phyloP scores from a whole-genome alignment of 208 protist genomes.

The Blastocrithidia nonstop region DNA sequence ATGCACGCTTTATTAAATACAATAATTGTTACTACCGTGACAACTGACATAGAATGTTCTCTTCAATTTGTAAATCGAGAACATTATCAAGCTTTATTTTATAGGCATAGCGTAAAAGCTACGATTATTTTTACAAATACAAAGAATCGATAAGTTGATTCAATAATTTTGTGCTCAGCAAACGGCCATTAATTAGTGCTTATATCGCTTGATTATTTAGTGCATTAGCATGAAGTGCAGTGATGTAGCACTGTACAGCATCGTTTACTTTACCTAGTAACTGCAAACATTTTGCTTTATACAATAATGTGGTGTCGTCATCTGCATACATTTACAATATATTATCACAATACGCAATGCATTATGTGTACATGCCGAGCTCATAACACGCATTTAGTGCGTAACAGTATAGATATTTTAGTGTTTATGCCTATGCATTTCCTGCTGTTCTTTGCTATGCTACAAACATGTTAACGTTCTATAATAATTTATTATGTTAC shows the following conservation, averaged over 20 bases:
- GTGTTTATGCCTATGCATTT: too few species aligned
- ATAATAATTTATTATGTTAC: too few species aligned
- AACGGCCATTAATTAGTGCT: constrained; percentile 43
- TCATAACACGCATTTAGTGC: too few species aligned
- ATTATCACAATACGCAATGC: constrained; percentile 17
- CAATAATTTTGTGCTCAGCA: constrained; percentile 27
- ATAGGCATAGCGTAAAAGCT: too few species aligned
- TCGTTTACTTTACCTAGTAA: constrained; percentile 33
- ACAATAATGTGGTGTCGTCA: constrained; percentile 45
- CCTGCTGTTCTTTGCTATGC: too few species aligned
- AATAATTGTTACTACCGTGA: too few species aligned
- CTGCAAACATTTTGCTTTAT: constrained; percentile 56
- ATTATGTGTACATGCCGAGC: constrained; percentile 41
- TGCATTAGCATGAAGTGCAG: constrained; percentile 41
- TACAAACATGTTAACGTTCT: too few species aligned
- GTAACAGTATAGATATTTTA: too few species aligned
- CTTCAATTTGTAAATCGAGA: too few species aligned
- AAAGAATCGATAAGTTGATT: constrained; percentile 36
- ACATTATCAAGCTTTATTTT: too few species aligned
- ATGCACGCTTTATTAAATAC: constrained; percentile 19
- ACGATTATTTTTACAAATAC: constrained; percentile 19
- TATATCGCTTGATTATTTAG: constrained; percentile 58
- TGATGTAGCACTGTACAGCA: constrained; percentile 43
- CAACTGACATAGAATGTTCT: too few species aligned
- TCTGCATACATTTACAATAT: constrained; percentile 9